Conservation (phyloP, 495 filamentous ascomycete genomes). For the Sabuloglossum arenarium region DNA sequence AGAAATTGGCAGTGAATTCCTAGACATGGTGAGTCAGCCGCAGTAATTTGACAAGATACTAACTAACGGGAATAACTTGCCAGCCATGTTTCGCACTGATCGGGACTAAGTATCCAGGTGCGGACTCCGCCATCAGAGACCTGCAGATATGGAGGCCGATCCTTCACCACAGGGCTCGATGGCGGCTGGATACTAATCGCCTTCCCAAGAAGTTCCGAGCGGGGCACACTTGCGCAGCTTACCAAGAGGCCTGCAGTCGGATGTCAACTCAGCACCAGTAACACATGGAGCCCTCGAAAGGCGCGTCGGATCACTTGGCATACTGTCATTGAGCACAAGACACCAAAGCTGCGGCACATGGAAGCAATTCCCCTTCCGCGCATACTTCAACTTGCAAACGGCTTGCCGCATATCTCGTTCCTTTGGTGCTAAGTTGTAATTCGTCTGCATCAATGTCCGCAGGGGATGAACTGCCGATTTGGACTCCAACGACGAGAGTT, state of each 20-base stretch:
- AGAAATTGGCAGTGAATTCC: not conserved
- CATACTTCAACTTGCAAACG: not conserved
- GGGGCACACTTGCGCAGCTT: not conserved
- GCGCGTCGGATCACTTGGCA: not conserved
- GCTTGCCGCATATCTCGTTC: conserved; percentile 6
- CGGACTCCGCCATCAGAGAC: not conserved
- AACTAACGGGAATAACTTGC: not conserved
- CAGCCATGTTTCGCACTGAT: not conserved
- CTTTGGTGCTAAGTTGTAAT: not conserved
- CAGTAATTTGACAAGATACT: not conserved
- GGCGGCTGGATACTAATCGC: not conserved
- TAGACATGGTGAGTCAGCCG: not conserved
- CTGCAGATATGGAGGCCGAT: not conserved
- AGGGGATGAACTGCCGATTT: not conserved
- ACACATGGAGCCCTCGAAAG: not conserved
- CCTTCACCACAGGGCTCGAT: not conserved
- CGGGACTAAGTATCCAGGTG: not conserved
- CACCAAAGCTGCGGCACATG: conserved; percentile 5
- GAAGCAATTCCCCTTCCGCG: not conserved
- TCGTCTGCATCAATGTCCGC: conserved; percentile 3
- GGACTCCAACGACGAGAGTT: not conserved
- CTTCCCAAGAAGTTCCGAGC: not conserved
- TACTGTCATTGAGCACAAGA: conserved; percentile 4
- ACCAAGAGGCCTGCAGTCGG: not conserved
- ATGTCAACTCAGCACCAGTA: not conserved